Base-by-base conservation (phyloP, 805 yeast genomes). In the Monosporozyma yasuniensis region DNA sequence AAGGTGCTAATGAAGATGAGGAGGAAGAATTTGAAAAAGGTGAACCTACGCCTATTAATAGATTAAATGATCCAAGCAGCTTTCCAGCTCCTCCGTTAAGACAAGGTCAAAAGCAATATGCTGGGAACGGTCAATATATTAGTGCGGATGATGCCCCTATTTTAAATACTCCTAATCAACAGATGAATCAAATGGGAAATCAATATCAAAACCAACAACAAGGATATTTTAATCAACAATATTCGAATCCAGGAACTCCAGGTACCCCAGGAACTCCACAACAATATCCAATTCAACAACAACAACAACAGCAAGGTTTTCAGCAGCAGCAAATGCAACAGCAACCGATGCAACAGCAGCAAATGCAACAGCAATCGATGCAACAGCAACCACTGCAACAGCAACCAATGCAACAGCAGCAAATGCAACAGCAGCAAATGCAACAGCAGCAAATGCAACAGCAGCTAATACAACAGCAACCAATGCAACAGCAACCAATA, bases 1-100 rank as follows among this genome's bases (percentile, higher is more conserved):
- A 32, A 3, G 48, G 46, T 9, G 51, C 48, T 14, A 52, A 49
- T 11, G 47, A 49, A 3, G 48, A 47, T 9, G 51, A 49, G 10
- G 52, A 49, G 9, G 47, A 49, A 12, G 34, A 30, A 12, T 51
- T 46, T 2, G 52, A 50, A 3, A 54, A 52, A 14, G 49, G 46
- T 34, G 62, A 54, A 14, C 39, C 56, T 3, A 30, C 49, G 4
- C 21, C 46, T 3, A 16, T 48, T 35, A 47, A 50, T 16, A 47
- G 54, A n/a, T 41, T 57, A 19, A 41, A 46, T 27, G 55, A 58
- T 47, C 60, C 60, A 9, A 35, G 23, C 2, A 37, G 37, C 4
- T 63, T 70, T 28, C 71, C 73, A 5, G 69, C 74, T 1, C 74
- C 74, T 9, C 74, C 74, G 6, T 49, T 69, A 48, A 65, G 59